A percentile compares a stretch with the other conserved stretches of the same genome.
These are phyloP conservation scores for Mycena vulgaris DNA, from an alignment of 768 basidiomycete species.

Conservation along the genomic window DNA sequence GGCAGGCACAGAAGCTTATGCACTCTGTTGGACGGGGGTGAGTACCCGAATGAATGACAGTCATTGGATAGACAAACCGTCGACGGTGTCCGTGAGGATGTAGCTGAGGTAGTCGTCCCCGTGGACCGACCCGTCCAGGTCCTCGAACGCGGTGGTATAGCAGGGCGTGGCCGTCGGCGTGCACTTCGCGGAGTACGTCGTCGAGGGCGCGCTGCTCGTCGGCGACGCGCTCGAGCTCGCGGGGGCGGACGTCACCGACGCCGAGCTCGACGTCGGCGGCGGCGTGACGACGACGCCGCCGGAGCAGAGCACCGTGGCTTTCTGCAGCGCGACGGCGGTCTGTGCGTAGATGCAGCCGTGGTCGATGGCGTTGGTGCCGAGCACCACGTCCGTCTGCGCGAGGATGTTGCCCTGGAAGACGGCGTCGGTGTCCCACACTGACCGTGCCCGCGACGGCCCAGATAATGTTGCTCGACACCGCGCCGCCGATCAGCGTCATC, in stretches of 20 bases:
- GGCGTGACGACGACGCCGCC: slow-evolving; percentile 3
- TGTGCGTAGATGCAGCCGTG: too few species aligned
- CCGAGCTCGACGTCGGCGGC: too few species aligned
- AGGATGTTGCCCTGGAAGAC: too few species aligned
- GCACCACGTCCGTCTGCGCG: too few species aligned
- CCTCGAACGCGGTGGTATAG: slow-evolving; percentile 10
- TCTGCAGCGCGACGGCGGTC: background rate
- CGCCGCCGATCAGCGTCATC: background rate
- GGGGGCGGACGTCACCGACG: background rate
- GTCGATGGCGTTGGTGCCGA: too few species aligned
- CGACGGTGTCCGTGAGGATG: slow-evolving; percentile 31
- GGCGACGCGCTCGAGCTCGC: slow-evolving; percentile 14
- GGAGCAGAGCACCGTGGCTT: slow-evolving; percentile 11
- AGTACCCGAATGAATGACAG: background rate
- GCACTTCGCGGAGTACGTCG: background rate
- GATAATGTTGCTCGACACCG: too few species aligned
- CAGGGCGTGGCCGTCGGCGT: slow-evolving; percentile 5
- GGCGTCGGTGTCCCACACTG: background rate
- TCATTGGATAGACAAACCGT: slow-evolving; percentile 15
- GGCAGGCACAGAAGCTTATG: slow-evolving; percentile 20
- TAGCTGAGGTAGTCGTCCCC: slow-evolving; percentile 33
- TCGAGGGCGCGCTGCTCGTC: background rate
- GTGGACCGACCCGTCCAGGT: slow-evolving; percentile 26
- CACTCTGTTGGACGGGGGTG: slow-evolving; percentile 14
- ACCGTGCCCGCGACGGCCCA: too few species aligned